Base-by-base conservation (phyloP, 495 filamentous ascomycete species). In the Penicillium lividum region DNA sequence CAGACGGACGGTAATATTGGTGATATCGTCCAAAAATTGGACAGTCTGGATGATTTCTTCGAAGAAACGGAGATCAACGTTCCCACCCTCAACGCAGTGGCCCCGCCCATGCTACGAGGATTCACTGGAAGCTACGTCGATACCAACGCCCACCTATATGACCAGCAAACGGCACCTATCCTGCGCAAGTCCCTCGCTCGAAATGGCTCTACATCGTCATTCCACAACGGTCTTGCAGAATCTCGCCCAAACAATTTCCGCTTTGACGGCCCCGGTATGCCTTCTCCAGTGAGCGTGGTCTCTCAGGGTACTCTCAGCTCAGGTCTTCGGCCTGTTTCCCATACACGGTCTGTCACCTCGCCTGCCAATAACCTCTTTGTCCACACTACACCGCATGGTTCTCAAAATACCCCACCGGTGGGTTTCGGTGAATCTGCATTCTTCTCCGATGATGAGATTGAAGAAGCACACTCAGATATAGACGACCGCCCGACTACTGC, bases 41-140 rank as follows among this genome's bases (percentile, higher is more conserved):
- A 97, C 63, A 94, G 90, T 62, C 70, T 98, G 10, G 94, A 98
- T 65, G 93, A 97, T 66, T 98, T 98, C 77, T 97, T 97, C 64
- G 92, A 96, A 56, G 86, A 84, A 28, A 77, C 78, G 15, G 77
- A 84, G 45, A 66, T 79, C 30, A 80, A 73, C 58, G 77, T 73
- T 53, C 81, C 84, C 7, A 77, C 80, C 3, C 46, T 77, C 28
- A 65, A 70, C 47, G 22, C 65, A 4, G 60, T 75, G 7, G 69
- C 75, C 8, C 70, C 84, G 67, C 68, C 83, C 74, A 66, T 84
- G 15, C 83, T 87, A n/a, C 82, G 83, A 30, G 84, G 82, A 13
- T 84, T 87, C 57, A 86, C 57, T 74, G 89, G 77, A 72, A 84
- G 74, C 75, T 69, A 87, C 48, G 85, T 85, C 36, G 92, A 96